A percentile compares a stretch with the other conserved stretches of the same genome.
Evolutionary conservation across 2,329 filamentous ascomycete genomes (phyloP).

Genomic region (Diaporthe vaccinii): DNA sequence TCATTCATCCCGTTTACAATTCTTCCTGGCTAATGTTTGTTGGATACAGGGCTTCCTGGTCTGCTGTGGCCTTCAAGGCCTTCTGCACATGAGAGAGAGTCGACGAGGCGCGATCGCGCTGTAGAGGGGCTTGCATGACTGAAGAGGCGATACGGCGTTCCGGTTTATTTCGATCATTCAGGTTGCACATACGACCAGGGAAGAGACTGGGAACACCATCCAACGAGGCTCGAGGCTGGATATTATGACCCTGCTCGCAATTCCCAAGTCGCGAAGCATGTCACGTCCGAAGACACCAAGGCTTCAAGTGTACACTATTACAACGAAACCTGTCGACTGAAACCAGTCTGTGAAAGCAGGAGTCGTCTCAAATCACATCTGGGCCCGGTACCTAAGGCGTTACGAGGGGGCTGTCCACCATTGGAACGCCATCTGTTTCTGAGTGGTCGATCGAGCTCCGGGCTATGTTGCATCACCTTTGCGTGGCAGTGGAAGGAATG

Average conservation of each 20-base stretch:
- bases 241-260: background rate
- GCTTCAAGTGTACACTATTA: conserved; percentile 1
- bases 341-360: background rate
- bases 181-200: background rate
- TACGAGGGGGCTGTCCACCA: background rate
- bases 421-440: background rate
- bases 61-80: conserved; percentile 91
- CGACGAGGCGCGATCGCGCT: conserved; percentile 87
- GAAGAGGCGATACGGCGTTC: conserved; percentile 38
- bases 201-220: conserved; percentile 3
- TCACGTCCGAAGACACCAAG: background rate
- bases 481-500: background rate
- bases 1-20: background rate
- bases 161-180: conserved; percentile 16
- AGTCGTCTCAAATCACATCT: background rate
- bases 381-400: background rate
- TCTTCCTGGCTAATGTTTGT: background rate
- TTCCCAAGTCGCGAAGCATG: background rate
- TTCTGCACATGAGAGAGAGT: conserved; percentile 86
- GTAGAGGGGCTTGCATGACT: conserved; percentile 47
- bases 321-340: background rate
- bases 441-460: background rate
- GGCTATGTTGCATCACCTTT: background rate
- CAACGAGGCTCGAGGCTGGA: conserved; percentile 4
- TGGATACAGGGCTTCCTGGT: conserved; percentile 81